A percentile compares a stretch with the other conserved stretches of the same genome.
These are phyloP conservation scores for Tieghemostelium lacteum DNA, from an alignment of 78 protist genomes.

Conservation along the genomic window DNA sequence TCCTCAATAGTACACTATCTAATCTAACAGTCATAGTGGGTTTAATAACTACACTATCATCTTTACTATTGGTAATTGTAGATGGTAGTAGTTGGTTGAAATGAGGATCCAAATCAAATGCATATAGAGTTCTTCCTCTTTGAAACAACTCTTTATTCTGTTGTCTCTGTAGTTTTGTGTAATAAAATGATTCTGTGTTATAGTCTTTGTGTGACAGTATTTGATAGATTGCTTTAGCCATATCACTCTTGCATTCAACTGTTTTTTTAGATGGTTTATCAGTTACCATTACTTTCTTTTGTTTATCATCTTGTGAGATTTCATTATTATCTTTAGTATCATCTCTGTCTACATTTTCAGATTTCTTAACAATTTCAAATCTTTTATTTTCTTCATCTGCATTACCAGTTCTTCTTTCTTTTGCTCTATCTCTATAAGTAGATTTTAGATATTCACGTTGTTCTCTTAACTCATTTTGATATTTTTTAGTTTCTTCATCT, in stretches of 20 bases:
- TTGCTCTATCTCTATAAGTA: slow-evolving; percentile 69
- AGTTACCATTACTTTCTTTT: neutral
- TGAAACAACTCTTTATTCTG: slow-evolving; percentile 32
- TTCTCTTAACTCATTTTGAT: no score
- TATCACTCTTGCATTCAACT: neutral
- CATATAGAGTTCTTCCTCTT: slow-evolving; percentile 45
- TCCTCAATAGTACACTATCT: slow-evolving; percentile 15
- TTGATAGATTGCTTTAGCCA: slow-evolving; percentile 16
- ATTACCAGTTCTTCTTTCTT: slow-evolving; percentile 36
- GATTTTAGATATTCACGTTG: no score
- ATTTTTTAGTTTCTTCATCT: no score
- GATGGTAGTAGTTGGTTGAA: slow-evolving; percentile 49
- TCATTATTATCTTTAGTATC: neutral
- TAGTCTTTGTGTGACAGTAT: neutral
- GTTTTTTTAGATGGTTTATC: neutral
- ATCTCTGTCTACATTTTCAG: slow-evolving; percentile 14
- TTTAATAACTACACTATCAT: slow-evolving; percentile 30
- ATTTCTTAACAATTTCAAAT: slow-evolving; percentile 17
- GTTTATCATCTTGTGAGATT: neutral
- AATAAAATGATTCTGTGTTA: neutral
- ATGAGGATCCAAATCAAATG: slow-evolving; percentile 55
- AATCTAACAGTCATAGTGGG: slow-evolving; percentile 1
- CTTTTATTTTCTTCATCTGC: slow-evolving; percentile 1
- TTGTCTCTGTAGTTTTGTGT: slow-evolving; percentile 2
- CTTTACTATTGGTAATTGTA: slow-evolving; percentile 19